Evolutionary conservation across 2,329 filamentous ascomycete genomes (phyloP), one percentile per base, ranked within the genome.

Genomic region (Emmonsiellopsis sp.): DNA sequence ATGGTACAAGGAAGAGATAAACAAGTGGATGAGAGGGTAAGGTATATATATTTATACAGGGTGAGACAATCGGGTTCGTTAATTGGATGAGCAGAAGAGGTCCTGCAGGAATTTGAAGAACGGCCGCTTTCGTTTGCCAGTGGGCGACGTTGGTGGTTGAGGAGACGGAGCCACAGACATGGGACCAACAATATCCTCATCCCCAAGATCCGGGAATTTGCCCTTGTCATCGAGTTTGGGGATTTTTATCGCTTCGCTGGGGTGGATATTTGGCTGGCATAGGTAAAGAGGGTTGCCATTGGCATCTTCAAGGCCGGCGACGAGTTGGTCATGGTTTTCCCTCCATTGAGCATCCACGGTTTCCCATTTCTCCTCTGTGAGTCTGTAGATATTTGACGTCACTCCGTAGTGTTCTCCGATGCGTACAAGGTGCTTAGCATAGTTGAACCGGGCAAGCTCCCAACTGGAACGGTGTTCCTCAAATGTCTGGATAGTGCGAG

Each of bases 121-220:
- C 44, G 66, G 70, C 53, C 72, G 70, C 57, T 73, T 73, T 58
- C 65, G 71, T 47, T 63, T 70, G 54, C 63, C 65, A 39, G 71
- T 70, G 53, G 71, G 69, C 54, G 66, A 63, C 10, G 64, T 58
- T 37, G 43, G n/a, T 13, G 31, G 27, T 56, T 61, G 14, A 58
- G 60, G 54, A 6, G 65, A 65, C 2, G 70, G 71, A 5, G 67
- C 71, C 36, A 74, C 72, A n/a, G 67, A 82, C 91, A 96, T 95
- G 6, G 91, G 91, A 1, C 91, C 91, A 44, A 96, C 89, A 65
- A 96, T 94, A 68, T 95, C 91, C 62, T 91, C 86, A 63, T 95
- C 90, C 51, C 90, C 90, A 34, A 92, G 81, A 61, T 85, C 83
- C 27, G 90, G 90, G 63, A 95, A 96, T 69, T 96, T 95, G 64